Base-by-base conservation (phyloP, 2,329 filamentous ascomycete genomes). In the Microcyclospora tardicrescens region DNA sequence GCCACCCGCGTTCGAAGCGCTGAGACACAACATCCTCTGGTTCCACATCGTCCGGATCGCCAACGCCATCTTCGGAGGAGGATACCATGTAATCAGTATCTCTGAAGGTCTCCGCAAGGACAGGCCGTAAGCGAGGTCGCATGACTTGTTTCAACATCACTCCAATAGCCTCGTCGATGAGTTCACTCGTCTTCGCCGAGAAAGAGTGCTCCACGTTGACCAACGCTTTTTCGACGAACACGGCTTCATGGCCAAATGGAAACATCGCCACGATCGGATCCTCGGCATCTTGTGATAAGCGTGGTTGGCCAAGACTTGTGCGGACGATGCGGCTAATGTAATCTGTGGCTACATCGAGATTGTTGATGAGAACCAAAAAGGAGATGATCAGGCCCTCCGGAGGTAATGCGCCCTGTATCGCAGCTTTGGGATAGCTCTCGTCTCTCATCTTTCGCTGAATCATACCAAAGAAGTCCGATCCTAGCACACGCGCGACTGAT, bases 391-490 rank as follows among this genome's bases (percentile, higher is more conserved):
- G 84, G 51, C 86, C 79, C 59, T 98, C 91, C 0, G 87, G 84
- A 1, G 89, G 89, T 33, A 87, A 71, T 1, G 78, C 81, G 30
- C 86, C 86, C 58, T 85, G 79, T 1, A 87, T 74, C 0, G 76
- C 66, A 2, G 84, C 71, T 53, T 81, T 84, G 0, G 89, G 91
- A 55, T 95, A 96, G 44, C 80, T 82, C 60, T 98, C 91, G 57
- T 96, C 86, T 33, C 86, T 78, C 91, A 98, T 96, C 62, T 93
- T 94, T 42, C 89, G 80, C 60, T 96, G 89, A 30, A 94, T 79
- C 86, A 98, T 95, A 52, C 85, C 84, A 47, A 96, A 79, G 57
- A 96, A 98, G 59, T 98, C 91, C 3, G 79, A 77, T 24, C 81
- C 78, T 3, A 98, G 72, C 1, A 98, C 79, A 28, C 85, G 76